Conservation (phyloP, 139 green algal genomes). For the Coelastrella sp. region DNA sequence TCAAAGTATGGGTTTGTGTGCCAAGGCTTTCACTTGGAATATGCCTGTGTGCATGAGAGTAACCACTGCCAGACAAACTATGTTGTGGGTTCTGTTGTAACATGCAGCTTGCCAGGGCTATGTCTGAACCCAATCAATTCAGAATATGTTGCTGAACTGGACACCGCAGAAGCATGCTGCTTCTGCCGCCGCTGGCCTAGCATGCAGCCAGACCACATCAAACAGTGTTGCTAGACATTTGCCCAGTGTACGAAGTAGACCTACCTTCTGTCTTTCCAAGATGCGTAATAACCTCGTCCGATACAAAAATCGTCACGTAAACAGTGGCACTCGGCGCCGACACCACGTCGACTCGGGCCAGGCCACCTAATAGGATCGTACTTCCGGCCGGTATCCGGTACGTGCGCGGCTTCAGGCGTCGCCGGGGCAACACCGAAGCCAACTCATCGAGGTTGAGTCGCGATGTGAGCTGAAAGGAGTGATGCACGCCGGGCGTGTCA, state of each 20-base stretch:
- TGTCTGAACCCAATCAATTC: too few relatives aligned
- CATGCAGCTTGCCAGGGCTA: too few relatives aligned
- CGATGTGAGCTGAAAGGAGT: conserved; percentile 88
- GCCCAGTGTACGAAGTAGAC: not conserved
- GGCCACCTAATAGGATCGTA: conserved; percentile 86
- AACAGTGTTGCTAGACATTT: too few relatives aligned
- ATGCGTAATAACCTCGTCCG: conserved; percentile 83
- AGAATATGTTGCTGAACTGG: too few relatives aligned
- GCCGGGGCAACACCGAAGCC: conserved; percentile 77
- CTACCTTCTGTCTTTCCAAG: conserved; percentile 84
- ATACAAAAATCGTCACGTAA: conserved; percentile 95
- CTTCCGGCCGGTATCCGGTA: conserved; percentile 83
- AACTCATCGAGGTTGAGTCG: conserved; percentile 83
- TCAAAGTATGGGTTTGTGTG: too few relatives aligned
- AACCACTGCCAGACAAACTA: too few relatives aligned
- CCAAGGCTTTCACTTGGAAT: too few relatives aligned
- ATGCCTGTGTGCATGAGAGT: too few relatives aligned
- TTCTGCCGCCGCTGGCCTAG: too few relatives aligned
- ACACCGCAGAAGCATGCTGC: too few relatives aligned
- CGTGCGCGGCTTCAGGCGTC: conserved; percentile 87
- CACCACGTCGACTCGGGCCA: conserved; percentile 95
- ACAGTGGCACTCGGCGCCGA: conserved; percentile 76
- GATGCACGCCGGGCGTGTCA: conserved; percentile 97
- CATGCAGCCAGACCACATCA: too few relatives aligned
- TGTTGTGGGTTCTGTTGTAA: too few relatives aligned